Base-by-base conservation (phyloP, 2,329 filamentous ascomycete species). In the Alternaria sp. region DNA sequence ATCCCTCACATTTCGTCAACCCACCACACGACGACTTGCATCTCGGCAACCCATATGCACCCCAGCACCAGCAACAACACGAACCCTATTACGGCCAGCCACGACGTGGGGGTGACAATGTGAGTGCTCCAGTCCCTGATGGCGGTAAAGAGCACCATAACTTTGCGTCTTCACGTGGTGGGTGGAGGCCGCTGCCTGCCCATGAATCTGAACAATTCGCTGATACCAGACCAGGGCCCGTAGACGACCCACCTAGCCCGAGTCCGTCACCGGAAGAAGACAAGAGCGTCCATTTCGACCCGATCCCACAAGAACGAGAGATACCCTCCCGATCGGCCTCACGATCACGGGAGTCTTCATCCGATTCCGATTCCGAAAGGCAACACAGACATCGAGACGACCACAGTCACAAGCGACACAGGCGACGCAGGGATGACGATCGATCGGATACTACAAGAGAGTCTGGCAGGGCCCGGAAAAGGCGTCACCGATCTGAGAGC, bases 61-160 rank as follows among this genome's bases (percentile, higher is more conserved):
- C 61, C 23, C 69, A 65, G 12, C 64, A 63, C 11, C 68, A 71
- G n/a, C 69, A 69, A 43, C 65, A 66, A 55, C 49, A 51, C 33
- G 59, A 71, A 46, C 58, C 71, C 63, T 67, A 79, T 58, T 77
- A 79, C 67, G 74, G 79, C 71, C 75, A 76, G 65, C 73, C 73
- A 47, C 74, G 75, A 61, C 78, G 72, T 62, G 76, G 75, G 70
- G 78, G 80, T 76, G 81, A 82, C 68, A 82, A 85, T 84, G 84
- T 85, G 83, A 85, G 84, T 85, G 79, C 79, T 78, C 73, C 69
- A 67, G 68, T 64, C 66, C 72, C 70, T 73, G 61, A 62, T 63
- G 62, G 72, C 64, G 71, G 75, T 69, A 75, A 77, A 67, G 68
- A 67, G 63, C 68, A 74, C 67, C 26, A 59, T 33, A 55, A 60